phyloP scores from a whole-genome alignment of 2,329 filamentous ascomycete genomes.

The Chrysoporthe puriensis region DNA sequence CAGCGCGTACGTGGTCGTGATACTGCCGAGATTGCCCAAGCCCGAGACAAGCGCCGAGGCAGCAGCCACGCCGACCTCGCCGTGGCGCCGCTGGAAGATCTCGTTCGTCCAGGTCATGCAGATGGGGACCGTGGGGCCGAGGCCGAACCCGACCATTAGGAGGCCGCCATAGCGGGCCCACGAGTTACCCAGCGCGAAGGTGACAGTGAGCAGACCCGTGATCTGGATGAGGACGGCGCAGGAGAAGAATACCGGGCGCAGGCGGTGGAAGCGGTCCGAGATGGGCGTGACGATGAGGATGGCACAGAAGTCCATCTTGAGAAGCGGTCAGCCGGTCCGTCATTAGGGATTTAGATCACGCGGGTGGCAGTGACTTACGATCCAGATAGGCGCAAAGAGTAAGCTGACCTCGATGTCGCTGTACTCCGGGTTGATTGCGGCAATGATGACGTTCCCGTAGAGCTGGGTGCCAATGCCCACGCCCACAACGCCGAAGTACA shows the following conservation, averaged over 20 bases:
- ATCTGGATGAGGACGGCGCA: slow-evolving; percentile 79
- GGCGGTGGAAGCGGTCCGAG: slow-evolving; percentile 82
- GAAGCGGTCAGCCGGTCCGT: not conserved
- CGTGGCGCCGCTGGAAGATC: slow-evolving; percentile 86
- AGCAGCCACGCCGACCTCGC: slow-evolving; percentile 87
- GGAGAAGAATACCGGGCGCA: slow-evolving; percentile 81
- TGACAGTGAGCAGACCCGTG: slow-evolving; percentile 76
- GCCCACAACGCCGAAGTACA: slow-evolving; percentile 95
- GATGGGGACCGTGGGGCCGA: slow-evolving; percentile 88
- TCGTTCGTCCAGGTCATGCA: slow-evolving; percentile 94
- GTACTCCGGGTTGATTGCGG: slow-evolving; percentile 73
- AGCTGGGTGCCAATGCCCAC: slow-evolving; percentile 89
- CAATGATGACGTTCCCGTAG: slow-evolving; percentile 86
- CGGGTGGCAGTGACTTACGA: slow-evolving; percentile 57
- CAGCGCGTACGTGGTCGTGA: slow-evolving; percentile 85
- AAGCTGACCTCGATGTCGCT: slow-evolving; percentile 77
- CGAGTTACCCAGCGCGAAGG: slow-evolving; percentile 69
- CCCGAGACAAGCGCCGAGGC: slow-evolving; percentile 85
- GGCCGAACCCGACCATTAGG: slow-evolving; percentile 86
- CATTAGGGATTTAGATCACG: not conserved
- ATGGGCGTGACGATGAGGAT: slow-evolving; percentile 85
- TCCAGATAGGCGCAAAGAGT: slow-evolving; percentile 90
- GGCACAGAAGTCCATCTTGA: slow-evolving; percentile 80
- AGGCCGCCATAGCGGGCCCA: slow-evolving; percentile 89
- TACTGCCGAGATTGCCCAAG: slow-evolving; percentile 82